Conservation (phyloP, 2,329 filamentous ascomycete genomes). For the Helotiales sp. region DNA sequence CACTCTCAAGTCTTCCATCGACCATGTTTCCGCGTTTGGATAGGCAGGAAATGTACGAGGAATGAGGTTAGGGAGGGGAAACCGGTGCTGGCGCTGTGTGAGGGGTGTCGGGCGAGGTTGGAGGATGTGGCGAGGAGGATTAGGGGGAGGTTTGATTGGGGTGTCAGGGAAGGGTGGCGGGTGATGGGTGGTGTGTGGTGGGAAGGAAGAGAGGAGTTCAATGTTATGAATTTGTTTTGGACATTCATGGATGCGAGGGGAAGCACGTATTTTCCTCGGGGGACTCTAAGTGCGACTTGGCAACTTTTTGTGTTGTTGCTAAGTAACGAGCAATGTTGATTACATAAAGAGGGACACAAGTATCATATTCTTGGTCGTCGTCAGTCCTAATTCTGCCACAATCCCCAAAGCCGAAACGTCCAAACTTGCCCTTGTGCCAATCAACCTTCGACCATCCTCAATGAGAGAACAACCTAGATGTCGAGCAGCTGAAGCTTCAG, state of each 20-base stretch:
- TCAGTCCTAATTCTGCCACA: not conserved
- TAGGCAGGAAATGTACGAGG: not conserved
- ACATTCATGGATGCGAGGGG: no score
- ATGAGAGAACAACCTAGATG: not conserved
- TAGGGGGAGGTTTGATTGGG: not conserved
- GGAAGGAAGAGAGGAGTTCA: no score
- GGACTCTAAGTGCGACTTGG: no score
- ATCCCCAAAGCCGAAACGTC: not conserved
- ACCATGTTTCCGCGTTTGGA: not conserved
- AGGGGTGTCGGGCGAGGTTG: not conserved
- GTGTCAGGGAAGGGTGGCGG: not conserved
- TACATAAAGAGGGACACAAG: not conserved
- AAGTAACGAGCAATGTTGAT: not conserved
- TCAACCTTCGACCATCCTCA: not conserved
- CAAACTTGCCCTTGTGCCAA: not conserved
- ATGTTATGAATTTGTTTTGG: no score
- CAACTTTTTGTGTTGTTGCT: no score
- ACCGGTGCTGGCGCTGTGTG: not conserved
- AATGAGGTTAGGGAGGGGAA: not conserved
- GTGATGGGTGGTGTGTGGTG: not conserved
- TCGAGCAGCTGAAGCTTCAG: not conserved
- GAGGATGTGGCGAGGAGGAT: not conserved
- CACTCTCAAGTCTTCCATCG: not conserved
- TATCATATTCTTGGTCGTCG: not conserved
- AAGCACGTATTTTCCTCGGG: no score